Evolutionary conservation across 2,329 filamentous ascomycete species (phyloP), one percentile per base, ranked within the genome.

Genomic region (Chrysosporium keratinophilum): DNA sequence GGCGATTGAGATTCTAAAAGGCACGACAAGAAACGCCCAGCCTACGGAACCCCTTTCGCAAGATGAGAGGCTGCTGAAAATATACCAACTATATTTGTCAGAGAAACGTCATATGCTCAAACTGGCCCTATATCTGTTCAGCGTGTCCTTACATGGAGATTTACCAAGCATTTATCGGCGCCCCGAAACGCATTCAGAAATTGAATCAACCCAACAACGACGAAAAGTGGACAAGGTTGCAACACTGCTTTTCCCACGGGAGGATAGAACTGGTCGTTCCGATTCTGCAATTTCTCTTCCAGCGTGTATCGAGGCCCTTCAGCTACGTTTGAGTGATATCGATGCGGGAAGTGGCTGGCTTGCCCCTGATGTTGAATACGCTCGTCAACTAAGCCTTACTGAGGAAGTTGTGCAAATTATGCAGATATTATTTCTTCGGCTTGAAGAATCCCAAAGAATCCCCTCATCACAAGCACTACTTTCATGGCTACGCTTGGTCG

Each of bases 401-500:
- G 80, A 82, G 12, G 88, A 95, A 67, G 77, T 85, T 42, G 74
- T 85, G 39, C 85, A 93, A 64, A 78, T 84, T 40, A 74, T 93
- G 68, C 83, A 88, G 47, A 75, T 89, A 14, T 71, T 88, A 20
- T 87, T 90, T 61, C 78, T 88, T 59, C 75, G 86, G 17, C 70
- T 88, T 34, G 83, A 86, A 58, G 71, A 78, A 45, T 76, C 78
- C 49, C 67, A 74, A 37, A 71, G 75, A 45, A 78, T 87, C 61
- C 74, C 81, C 11, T 74, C 81, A 14, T 75, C 79, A 15, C 72
- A 77, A 12, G 68, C 82, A 5, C 75, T 89, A 15, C 72, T 80
- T 39, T 75, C 79, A 58, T 95, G 88, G 88, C 88, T 90, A 61
- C 72, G 77, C n/a, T 71, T 90, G 48, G 83, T 90, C 76, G 74